Evolutionary conservation across 2,329 filamentous ascomycete genomes (phyloP).

Genomic region (Scedosporium boydii): DNA sequence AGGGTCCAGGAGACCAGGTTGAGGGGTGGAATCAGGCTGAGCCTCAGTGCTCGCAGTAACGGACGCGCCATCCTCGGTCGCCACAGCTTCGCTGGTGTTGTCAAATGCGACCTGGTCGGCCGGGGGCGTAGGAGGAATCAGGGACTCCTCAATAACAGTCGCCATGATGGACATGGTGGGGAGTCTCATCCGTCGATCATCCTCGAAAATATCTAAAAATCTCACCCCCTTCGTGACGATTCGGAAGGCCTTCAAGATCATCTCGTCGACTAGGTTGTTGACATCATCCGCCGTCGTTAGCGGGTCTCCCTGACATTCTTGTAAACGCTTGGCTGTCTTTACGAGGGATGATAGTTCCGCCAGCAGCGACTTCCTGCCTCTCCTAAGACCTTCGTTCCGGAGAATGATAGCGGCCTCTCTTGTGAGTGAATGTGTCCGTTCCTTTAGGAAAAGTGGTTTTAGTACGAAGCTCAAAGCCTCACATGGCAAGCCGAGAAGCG

Average conservation of each 20-base stretch:
- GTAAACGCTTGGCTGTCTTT: conserved; percentile 77
- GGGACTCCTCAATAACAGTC: conserved; percentile 48
- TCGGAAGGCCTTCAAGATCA: conserved; percentile 88
- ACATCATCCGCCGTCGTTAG: conserved; percentile 43
- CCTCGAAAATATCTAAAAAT: conserved; percentile 80
- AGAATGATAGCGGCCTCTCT: conserved; percentile 69
- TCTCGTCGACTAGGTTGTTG: conserved; percentile 77
- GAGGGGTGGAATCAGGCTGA: conserved; percentile 1
- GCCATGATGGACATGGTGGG: conserved; percentile 47
- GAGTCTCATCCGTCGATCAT: conserved; percentile 30
- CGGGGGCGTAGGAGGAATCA: conserved; percentile 53
- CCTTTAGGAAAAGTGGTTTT: conserved; percentile 37
- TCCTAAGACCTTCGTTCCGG: conserved; percentile 64
- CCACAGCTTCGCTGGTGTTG: conserved; percentile 17
- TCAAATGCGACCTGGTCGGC: conserved; percentile 46
- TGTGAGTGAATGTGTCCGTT: conserved; percentile 79
- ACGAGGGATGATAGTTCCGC: conserved; percentile 85
- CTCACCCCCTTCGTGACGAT: conserved; percentile 85
- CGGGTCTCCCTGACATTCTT: conserved; percentile 55
- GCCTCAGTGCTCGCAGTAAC: neutral
- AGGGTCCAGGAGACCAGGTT: conserved; percentile 6
- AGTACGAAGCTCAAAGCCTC: neutral
- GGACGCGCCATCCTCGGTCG: neutral
- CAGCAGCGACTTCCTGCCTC: conserved; percentile 76
- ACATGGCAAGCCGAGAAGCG: neutral